Base-by-base conservation (phyloP, 331 rosid species). In the Malus hybrid region DNA sequence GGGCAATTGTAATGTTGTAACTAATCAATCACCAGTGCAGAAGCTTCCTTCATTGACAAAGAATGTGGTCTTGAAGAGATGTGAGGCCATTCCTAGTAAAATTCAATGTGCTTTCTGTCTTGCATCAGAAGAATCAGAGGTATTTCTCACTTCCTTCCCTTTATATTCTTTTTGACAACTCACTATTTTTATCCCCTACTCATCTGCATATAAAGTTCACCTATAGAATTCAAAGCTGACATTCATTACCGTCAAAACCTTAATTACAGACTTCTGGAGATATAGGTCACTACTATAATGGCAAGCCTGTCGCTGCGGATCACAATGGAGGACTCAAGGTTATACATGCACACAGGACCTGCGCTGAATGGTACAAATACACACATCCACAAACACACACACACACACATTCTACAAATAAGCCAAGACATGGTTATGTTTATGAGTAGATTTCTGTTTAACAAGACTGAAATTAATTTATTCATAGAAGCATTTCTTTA, bases 91-190 rank as follows among this genome's bases (percentile, higher is more conserved):
- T 32, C 72, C 48, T 32, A 52, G 77, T 60, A 79, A 78, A 67
- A 68, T 78, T 24, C 83, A 80, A 22, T 94, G 99, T 66, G 91
- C 84, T 71, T 94, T 94, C 79, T 94, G 99, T 80, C 91, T 74
- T 78, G 87, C 89, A 29, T 82, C 93, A 79, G 89, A 90, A 80
- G 96, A 87, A 78, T 84, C 97, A 26, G 90, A 94, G 99, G 99
- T 94, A 80, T 71, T 42, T 52, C 56, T 26, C 36, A 34, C 57
- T 58, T 58, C 39, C 72, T 62, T 72, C 53, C 34, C 52, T 6
- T 30, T 0, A 20, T 56, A 13, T 32, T 61, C 6, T 20, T 32
- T 71, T 55, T 13, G 75, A 13, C 34, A 32, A 56, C 52, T 71
- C 9, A 55, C 22, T 9, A 29, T 30, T 55, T 24, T n/a, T 9